Base-by-base conservation (phyloP, 2,329 filamentous ascomycete genomes). In the Phialemoniopsis sp. region DNA sequence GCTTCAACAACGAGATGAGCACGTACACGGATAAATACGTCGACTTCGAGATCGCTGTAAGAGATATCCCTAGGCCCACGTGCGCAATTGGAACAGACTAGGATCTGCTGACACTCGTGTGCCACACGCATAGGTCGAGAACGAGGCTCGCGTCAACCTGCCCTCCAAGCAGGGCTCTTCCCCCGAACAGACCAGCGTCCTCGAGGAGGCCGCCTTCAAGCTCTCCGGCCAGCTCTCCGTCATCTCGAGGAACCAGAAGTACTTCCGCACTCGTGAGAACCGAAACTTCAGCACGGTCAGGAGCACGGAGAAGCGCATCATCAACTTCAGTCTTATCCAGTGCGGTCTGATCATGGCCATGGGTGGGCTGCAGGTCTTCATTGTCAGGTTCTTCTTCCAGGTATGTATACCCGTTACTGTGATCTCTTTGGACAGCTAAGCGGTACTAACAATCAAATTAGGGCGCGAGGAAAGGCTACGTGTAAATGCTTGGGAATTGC, bases 301-400 rank as follows among this genome's bases (percentile, higher is more conserved):
- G 63, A 96, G 90, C 69, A 98, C 93, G 31, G 93, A 98, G 73
- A 81, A 80, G 61, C 78, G 93, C 47, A 98, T 98, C 56, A 89
- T 96, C 71, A 97, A 96, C 68, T 95, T 98, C 65, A 95, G 88
- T 61, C 73, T 98, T 58, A 85, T 97, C 53, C 93, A 98, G 72
- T 86, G 87, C 49, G 76, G 79, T 46, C 82, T 98, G 71, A 94
- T 98, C 71, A 73, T 96, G 47, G 86, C 83, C 44, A 98, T 98
- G 94, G 93, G 91, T 33, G 90, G 81, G 34, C 67, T 98, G 59
- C 94, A 98, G 71, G 93, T 98, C 37, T 96, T 97, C 64, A 83
- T 98, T 53, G 93, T 98, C 54, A 75, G 89, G 50, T 97, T 97
- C 82, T 98, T 98, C 72, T 98, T 98, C 80, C 91, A 96, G 74